These are phyloP conservation scores for Chlamydomonas sp. DNA, from an alignment of 139 green algal genomes.

Conservation along the genomic window DNA sequence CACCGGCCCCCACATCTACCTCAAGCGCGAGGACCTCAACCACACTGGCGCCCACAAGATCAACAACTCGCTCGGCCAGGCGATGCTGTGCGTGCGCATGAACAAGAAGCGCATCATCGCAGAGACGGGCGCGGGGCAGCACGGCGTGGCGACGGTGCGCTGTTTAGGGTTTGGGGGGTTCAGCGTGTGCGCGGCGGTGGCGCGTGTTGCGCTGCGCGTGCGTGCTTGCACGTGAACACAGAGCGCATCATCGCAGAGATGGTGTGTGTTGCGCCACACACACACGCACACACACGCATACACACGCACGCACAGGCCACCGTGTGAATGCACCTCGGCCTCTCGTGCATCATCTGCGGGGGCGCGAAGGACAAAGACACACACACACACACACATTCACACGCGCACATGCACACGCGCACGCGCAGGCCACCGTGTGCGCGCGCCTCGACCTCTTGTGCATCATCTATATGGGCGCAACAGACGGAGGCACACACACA, in stretches of 20 bases:
- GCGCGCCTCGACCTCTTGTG: constrained; percentile 89
- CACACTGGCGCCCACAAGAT: constrained; percentile 99
- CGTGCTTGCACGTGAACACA: constrained; percentile 81
- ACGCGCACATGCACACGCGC: no score
- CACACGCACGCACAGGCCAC: constrained; percentile 1
- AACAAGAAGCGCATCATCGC: constrained; percentile 96
- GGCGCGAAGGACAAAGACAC: neutral
- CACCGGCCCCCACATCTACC: constrained; percentile 76
- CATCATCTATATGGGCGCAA: constrained; percentile 98
- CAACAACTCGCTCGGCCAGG: constrained; percentile 98
- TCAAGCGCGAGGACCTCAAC: constrained; percentile 99
- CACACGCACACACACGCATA: neutral
- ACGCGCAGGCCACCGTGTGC: constrained; percentile 91
- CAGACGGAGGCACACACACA: no score
- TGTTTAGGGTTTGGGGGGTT: neutral
- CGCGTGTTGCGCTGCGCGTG: no score
- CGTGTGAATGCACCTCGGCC: neutral
- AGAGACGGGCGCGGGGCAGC: constrained; percentile 96
- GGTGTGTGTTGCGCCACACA: constrained; percentile 81
- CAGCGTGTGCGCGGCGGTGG: no score
- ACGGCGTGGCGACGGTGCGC: constrained; percentile 91
- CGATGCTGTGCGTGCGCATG: constrained; percentile 85
- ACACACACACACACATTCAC: neutral
- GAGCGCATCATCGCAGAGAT: constrained; percentile 97
- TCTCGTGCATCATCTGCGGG: no score